Base-by-base conservation (phyloP, 2,329 filamentous ascomycete species). In the Alternaria triticina region DNA sequence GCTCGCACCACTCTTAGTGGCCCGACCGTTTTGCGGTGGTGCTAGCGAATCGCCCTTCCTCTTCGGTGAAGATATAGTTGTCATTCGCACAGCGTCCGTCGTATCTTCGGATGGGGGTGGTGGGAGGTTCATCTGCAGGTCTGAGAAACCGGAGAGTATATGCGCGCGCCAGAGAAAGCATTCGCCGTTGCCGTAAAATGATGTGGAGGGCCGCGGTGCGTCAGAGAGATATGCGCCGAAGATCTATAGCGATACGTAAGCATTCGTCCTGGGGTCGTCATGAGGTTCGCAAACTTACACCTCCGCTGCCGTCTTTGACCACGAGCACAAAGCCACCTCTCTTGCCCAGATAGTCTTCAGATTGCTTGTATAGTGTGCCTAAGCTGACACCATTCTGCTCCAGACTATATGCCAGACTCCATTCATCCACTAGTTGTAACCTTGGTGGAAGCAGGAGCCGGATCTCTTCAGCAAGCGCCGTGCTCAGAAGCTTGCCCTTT, bases 181-280 rank as follows among this genome's bases (percentile, higher is more conserved):
- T 81, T 99, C 96, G 73, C 96, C 96, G 12, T 93, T 97, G 74
- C 96, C 96, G 79, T 92, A 99, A 84, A 97, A 99, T 67, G 94
- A 91, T 3, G 93, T 82, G 1, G 89, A 85, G 0, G 93, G 92
- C 71, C 91, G 92, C 11, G 95, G 94, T 54, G 91, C 86, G 78
- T 99, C 95, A 56, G 93, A 96, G 57, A 98, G 88, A 79, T 98
- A 98, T 57, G 94, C 94, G 75, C 96, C 96, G 78, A 99, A 99
- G 45, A 93, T 87, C 79, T 81, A 63, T 56, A n/a, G 20, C 4
- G 15, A 30, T 22, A 51, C 28, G 45, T 71, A 44, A 71, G 69
- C 47, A 60, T 17, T 17, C 33, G 9, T 12, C 33, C 17, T 52
- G 51, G 58, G 6, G 3, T 5, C 15, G 17, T 20, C 15, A 3